These are phyloP conservation scores for Wickerhamomyces sp. DNA, from an alignment of 1,139 yeast species.

Conservation along the genomic window DNA sequence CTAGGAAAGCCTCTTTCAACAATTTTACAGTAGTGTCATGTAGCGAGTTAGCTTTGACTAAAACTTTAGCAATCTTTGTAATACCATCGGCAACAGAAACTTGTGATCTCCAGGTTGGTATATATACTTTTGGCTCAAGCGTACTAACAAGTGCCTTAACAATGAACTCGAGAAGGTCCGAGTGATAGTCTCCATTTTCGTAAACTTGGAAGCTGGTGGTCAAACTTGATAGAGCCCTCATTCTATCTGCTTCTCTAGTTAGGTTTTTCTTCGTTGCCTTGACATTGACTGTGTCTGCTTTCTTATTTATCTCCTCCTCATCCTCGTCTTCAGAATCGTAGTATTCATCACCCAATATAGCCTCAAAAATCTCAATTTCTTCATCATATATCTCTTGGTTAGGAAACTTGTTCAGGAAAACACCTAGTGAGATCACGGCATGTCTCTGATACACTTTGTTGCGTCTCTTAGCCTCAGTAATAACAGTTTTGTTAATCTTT, in stretches of 20 bases:
- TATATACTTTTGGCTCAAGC: slow-evolving; percentile 32
- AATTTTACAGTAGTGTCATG: neutral
- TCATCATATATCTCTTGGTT: slow-evolving; percentile 30
- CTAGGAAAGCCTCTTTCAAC: slow-evolving; percentile 28
- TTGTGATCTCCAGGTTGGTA: slow-evolving; percentile 59
- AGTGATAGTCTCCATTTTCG: slow-evolving; percentile 12
- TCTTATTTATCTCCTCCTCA: slow-evolving; percentile 9
- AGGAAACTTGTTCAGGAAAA: slow-evolving; percentile 42
- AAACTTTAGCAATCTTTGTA: slow-evolving; percentile 19
- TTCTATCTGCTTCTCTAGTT: slow-evolving; percentile 34
- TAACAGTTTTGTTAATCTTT: slow-evolving; percentile 39
- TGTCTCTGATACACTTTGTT: slow-evolving; percentile 60
- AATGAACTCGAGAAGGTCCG: slow-evolving; percentile 19
- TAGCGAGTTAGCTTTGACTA: slow-evolving; percentile 9
- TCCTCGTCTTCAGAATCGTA: slow-evolving; percentile 27
- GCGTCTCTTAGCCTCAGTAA: slow-evolving; percentile 61
- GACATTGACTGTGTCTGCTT: slow-evolving; percentile 23
- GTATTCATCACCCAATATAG: slow-evolving; percentile 25
- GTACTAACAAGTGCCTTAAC: slow-evolving; percentile 21
- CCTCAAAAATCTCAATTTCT: slow-evolving; percentile 29
- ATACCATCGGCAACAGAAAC: slow-evolving; percentile 38
- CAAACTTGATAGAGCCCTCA: slow-evolving; percentile 27
- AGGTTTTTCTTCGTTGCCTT: slow-evolving; percentile 33
- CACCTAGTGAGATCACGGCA: slow-evolving; percentile 46
- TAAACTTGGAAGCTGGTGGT: slow-evolving; percentile 23